Conservation (phyloP, 139 green algal species). For the Gonium pectorale region DNA sequence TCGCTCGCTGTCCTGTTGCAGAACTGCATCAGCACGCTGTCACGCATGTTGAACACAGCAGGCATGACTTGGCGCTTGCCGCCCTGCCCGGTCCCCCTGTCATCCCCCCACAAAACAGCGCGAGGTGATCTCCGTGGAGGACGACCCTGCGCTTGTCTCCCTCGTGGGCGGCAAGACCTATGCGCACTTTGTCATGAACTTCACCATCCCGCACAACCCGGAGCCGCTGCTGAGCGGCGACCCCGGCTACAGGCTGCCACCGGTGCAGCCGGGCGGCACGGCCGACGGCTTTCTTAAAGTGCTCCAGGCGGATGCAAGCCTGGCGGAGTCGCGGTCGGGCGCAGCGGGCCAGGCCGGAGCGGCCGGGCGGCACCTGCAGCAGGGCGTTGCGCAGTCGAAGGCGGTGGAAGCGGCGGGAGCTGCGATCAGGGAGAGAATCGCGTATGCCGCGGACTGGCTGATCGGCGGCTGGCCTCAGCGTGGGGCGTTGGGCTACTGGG, state of each 20-base stretch:
- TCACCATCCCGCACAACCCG: neutral
- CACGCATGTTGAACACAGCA: too few species aligned
- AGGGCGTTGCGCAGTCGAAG: neutral
- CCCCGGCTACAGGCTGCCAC: slow-evolving; percentile 14
- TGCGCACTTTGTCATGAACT: slow-evolving; percentile 5
- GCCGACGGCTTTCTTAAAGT: neutral
- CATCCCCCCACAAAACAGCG: neutral
- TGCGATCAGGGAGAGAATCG: neutral
- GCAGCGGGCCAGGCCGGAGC: neutral
- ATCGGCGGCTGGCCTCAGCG: slow-evolving; percentile 26
- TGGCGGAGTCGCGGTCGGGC: neutral
- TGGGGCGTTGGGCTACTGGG: slow-evolving; percentile 16
- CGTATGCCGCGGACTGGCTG: slow-evolving; percentile 36
- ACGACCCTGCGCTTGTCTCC: neutral
- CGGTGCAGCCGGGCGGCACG: neutral
- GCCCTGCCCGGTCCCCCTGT: neutral
- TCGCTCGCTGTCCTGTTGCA: too few species aligned
- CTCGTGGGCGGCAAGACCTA: slow-evolving; percentile 2
- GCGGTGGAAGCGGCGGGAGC: neutral
- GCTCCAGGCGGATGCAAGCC: neutral
- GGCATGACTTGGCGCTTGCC: too few species aligned
- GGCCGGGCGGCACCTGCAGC: neutral
- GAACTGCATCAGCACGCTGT: too few species aligned
- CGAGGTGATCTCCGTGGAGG: neutral
- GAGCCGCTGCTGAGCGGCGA: slow-evolving; percentile 11